phyloP scores from a whole-genome alignment of 2,329 filamentous ascomycete species.

The Colletotrichum scovillei region DNA sequence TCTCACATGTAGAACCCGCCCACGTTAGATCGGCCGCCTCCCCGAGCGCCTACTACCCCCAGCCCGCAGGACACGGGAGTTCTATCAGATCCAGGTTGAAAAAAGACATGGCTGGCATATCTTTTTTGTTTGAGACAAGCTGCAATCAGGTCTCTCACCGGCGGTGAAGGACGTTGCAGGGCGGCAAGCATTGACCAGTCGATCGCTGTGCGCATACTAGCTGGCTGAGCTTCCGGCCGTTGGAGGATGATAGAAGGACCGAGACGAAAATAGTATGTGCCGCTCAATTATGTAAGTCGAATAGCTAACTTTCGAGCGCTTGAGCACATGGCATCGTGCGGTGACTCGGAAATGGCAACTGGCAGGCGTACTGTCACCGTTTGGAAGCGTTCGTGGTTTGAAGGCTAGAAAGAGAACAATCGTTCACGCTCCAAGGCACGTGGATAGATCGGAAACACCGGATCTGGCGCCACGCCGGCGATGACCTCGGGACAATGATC shows the following conservation, averaged over 20 bases:
- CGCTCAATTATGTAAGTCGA: neutral
- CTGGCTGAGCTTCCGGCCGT: neutral
- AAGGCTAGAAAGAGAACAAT: slow-evolving; percentile 2
- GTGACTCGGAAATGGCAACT: slow-evolving; percentile 9
- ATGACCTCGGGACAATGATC: neutral
- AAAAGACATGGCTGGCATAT: neutral
- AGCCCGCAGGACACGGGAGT: neutral
- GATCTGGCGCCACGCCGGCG: slow-evolving; percentile 1
- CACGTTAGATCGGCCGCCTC: slow-evolving; percentile 8
- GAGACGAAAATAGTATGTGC: neutral
- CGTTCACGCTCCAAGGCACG: neutral
- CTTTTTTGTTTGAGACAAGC: neutral
- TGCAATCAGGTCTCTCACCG: neutral
- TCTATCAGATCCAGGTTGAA: neutral
- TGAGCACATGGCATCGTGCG: neutral
- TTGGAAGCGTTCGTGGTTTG: neutral
- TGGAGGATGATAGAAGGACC: neutral
- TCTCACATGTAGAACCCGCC: neutral
- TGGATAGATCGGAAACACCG: slow-evolving; percentile 13
- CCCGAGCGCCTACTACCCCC: neutral
- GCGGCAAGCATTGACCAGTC: neutral
- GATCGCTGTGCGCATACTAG: neutral
- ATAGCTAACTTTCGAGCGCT: neutral
- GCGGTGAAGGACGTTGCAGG: slow-evolving; percentile 3
- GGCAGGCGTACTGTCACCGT: neutral